phyloP scores from a whole-genome alignment of 2,329 filamentous ascomycete genomes.

The Fusarium coicis region DNA sequence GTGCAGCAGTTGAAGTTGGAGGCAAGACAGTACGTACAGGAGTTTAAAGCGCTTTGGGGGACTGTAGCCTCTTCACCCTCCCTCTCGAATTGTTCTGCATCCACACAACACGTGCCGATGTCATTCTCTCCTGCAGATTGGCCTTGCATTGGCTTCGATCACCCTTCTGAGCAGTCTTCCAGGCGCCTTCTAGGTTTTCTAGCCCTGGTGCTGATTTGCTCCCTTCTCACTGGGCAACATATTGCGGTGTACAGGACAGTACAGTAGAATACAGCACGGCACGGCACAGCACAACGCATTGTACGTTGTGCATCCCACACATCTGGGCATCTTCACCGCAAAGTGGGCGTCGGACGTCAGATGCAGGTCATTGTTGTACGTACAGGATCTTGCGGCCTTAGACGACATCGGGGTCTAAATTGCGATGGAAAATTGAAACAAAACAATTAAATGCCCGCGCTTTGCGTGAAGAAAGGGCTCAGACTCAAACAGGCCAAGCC shows the following conservation, averaged over 20 bases:
- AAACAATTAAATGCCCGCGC: not conserved
- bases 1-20: not conserved
- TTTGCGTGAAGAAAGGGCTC: not conserved
- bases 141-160: slow-evolving; percentile 33
- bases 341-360: not conserved
- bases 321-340: not conserved
- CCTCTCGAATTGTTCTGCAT: not conserved
- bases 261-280: too few species aligned
- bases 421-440: slow-evolving; percentile 1
- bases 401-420: not conserved
- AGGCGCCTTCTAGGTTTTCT: slow-evolving; percentile 34
- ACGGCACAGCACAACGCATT: not conserved
- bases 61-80: not conserved
- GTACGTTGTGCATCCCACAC: not conserved
- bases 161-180: slow-evolving; percentile 9
- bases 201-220: slow-evolving; percentile 11
- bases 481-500: not conserved
- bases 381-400: not conserved
- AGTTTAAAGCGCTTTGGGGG: not conserved
- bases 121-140: slow-evolving; percentile 24
- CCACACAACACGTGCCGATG: slow-evolving; percentile 23
- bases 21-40: not conserved
- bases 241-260: slow-evolving; percentile 14
- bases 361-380: slow-evolving; percentile 1
- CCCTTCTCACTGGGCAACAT: not conserved